Base-by-base conservation (phyloP, 768 basidiomycete genomes). In the Calocera cornea region DNA sequence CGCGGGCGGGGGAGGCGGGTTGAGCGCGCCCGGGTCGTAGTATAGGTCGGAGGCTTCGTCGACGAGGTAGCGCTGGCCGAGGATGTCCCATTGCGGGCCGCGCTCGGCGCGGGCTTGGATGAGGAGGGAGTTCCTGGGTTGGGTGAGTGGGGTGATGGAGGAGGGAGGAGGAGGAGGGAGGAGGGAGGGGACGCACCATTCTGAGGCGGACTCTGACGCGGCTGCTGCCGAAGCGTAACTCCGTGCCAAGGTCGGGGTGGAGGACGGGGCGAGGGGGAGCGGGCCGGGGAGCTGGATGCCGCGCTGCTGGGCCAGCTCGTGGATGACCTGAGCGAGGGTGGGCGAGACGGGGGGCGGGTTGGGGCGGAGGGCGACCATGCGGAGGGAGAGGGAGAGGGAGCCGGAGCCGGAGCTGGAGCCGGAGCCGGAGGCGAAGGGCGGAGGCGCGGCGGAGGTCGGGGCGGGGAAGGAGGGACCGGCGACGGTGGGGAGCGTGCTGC, bases 31-130 rank as follows among this genome's bases (percentile, higher is more conserved):
- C 2, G 54, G 54, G 27, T 60, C 54, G 54, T 29, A 60, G 54
- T 60, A 60, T 19, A 60, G 54, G 54, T 60, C 54, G 54, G 54
- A 60, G 54, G 54, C 11, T 27, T 29, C 54, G 54, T 60, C 54
- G 11, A 60, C 54, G 2, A 60, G 54, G 54, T 60, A 60, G 2
- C 54, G 54, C 22, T 60, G 54, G 54, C 54, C 54, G 8, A 60
- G 54, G 41, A 91, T 80, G 74, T 92, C 90, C 90, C 90, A 92
- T 72, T 91, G 90, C 2, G 90, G 90, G 0, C 90, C 90, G 68
- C 90, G 80, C 68, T 88, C 85, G 8, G 90, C 90, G 40, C 90
- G 83, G 1, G 90, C 90, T 31, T 86, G 87, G 68, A 85, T 82
- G 54, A 92, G 79, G 65, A 90, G 71, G 0, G 90, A 91, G 71